Percentiles rank a stretch among this genome's conserved stretches.
These are phyloP conservation scores for Serendipita vermifera DNA, from an alignment of 768 basidiomycete genomes.

Conservation along the genomic window DNA sequence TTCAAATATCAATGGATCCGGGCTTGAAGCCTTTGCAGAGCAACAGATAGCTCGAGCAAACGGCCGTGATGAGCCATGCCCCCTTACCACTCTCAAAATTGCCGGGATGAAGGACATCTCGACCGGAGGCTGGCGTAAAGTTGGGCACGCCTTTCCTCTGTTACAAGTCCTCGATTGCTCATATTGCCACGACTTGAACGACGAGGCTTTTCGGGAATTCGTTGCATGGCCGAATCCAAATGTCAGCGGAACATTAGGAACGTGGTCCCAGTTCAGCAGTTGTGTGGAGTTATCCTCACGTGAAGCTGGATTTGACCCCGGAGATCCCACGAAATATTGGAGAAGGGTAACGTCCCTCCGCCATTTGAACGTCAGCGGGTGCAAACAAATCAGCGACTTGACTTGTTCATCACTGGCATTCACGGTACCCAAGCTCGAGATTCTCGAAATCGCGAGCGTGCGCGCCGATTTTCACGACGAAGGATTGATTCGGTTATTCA, in stretches of 20 bases:
- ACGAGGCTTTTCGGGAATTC: constrained; percentile 62
- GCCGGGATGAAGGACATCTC: constrained; percentile 51
- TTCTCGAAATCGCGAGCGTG: constrained; percentile 68
- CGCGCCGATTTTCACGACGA: constrained; percentile 54
- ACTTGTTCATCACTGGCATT: constrained; percentile 62
- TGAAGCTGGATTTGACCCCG: constrained; percentile 48
- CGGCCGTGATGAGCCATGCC: constrained; percentile 15
- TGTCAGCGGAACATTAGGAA: constrained; percentile 17
- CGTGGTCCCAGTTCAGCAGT: constrained; percentile 31
- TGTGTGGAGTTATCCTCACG: constrained; percentile 35
- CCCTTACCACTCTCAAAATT: constrained; percentile 50
- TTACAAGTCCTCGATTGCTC: constrained; percentile 74
- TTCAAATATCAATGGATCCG: constrained; percentile 48
- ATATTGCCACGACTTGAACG: constrained; percentile 56
- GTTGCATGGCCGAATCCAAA: constrained; percentile 29
- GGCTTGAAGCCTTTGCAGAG: constrained; percentile 40
- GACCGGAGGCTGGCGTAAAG: constrained; percentile 46
- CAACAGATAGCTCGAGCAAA: constrained; percentile 17
- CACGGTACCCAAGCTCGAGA: constrained; percentile 57
- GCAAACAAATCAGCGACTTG: constrained; percentile 55
- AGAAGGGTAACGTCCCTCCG: constrained; percentile 55
- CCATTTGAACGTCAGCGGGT: constrained; percentile 62
- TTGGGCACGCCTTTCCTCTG: constrained; percentile 56
- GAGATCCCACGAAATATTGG: constrained; percentile 31
- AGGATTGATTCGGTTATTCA: constrained; percentile 59